These are phyloP conservation scores for Multifurca ochricompacta DNA, from an alignment of 768 basidiomycete genomes.

Conservation along the genomic window DNA sequence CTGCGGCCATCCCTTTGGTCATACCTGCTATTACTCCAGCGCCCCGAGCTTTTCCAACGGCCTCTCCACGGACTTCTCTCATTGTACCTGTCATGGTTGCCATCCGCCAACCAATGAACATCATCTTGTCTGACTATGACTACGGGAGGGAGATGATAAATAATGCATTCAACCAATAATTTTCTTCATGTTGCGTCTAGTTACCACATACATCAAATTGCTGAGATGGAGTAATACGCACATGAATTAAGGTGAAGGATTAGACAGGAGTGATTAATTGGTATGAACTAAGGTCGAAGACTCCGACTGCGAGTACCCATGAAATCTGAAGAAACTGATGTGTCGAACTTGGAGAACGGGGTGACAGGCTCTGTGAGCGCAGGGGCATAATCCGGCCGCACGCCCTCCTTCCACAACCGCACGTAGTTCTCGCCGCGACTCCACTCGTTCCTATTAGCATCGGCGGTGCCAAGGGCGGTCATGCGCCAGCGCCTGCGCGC, in stretches of 20 bases:
- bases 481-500: slow-evolving; percentile 76
- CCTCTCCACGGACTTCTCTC: too few relatives aligned
- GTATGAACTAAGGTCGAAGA: background rate
- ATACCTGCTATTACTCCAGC: too few relatives aligned
- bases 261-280: background rate
- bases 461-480: slow-evolving; percentile 22
- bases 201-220: background rate
- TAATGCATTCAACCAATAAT: background rate
- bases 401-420: slow-evolving; percentile 61
- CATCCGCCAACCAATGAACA: too few relatives aligned
- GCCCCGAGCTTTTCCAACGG: too few relatives aligned
- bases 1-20: too few relatives aligned
- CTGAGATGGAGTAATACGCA: background rate
- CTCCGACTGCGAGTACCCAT: slow-evolving; percentile 2
- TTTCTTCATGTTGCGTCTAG: background rate
- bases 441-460: slow-evolving; percentile 43
- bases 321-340: background rate
- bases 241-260: background rate
- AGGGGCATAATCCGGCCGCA: slow-evolving; percentile 59
- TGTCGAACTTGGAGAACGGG: background rate
- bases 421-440: slow-evolving; percentile 69
- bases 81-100: too few relatives aligned
- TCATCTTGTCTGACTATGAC: too few relatives aligned
- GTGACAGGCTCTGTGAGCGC: slow-evolving; percentile 34
- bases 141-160: background rate